phyloP scores from a whole-genome alignment of 2,329 filamentous ascomycete genomes.

The Apiospora phragmitis region DNA sequence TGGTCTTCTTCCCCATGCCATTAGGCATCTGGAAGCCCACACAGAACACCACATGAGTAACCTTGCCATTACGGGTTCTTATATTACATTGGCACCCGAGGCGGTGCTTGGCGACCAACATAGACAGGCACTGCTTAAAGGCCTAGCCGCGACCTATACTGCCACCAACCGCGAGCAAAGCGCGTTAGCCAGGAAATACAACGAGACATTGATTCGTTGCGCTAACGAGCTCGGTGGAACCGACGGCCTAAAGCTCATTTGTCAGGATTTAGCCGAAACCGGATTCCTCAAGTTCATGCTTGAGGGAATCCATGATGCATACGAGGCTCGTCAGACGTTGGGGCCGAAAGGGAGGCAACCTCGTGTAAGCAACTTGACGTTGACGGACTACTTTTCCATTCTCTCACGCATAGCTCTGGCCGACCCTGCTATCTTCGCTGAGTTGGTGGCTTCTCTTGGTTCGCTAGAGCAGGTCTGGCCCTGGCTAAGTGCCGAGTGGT shows the following conservation, averaged over 20 bases:
- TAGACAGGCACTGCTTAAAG: slow-evolving; percentile 50
- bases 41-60: slow-evolving; percentile 63
- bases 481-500: slow-evolving; percentile 66
- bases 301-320: slow-evolving; percentile 65
- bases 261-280: slow-evolving; percentile 64
- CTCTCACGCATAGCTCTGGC: slow-evolving; percentile 76
- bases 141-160: slow-evolving; percentile 50
- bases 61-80: slow-evolving; percentile 67
- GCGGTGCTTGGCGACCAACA: slow-evolving; percentile 60
- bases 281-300: slow-evolving; percentile 66
- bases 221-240: slow-evolving; percentile 63
- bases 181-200: slow-evolving; percentile 57
- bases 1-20: slow-evolving; percentile 59
- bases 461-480: slow-evolving; percentile 53
- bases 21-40: slow-evolving; percentile 67
- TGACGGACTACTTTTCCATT: slow-evolving; percentile 84
- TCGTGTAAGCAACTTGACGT: slow-evolving; percentile 70
- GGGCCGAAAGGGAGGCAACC: slow-evolving; percentile 74
- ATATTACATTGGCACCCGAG: slow-evolving; percentile 69
- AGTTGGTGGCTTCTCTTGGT: slow-evolving; percentile 51
- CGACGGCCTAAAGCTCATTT: slow-evolving; percentile 61
- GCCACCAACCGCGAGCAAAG: slow-evolving; percentile 59
- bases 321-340: slow-evolving; percentile 76
- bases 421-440: slow-evolving; percentile 68
- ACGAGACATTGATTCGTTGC: slow-evolving; percentile 65